Conservation (phyloP, 208 protist species). For the Crithidia sp. region DNA sequence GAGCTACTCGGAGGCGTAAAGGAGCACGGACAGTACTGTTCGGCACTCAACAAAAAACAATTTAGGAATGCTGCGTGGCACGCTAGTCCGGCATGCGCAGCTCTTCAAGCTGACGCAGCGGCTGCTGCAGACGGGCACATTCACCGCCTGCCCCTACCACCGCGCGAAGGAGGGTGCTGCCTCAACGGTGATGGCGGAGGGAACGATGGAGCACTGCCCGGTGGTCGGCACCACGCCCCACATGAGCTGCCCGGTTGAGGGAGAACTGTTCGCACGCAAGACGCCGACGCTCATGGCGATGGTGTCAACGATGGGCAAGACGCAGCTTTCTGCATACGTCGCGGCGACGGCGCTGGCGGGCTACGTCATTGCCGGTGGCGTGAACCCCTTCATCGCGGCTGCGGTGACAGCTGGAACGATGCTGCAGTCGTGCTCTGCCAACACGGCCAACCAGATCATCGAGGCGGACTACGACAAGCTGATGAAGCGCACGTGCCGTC, state of each 20-base stretch:
- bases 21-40: too few species aligned
- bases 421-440: slow-evolving; percentile 86
- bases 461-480: slow-evolving; percentile 80
- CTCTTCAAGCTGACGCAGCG: slow-evolving; percentile 32
- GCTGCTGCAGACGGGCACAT: slow-evolving; percentile 23
- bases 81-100: slow-evolving; percentile 19
- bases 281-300: slow-evolving; percentile 47
- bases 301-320: slow-evolving; percentile 76
- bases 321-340: slow-evolving; percentile 82
- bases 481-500: slow-evolving; percentile 92
- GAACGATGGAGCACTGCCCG: slow-evolving; percentile 54
- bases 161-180: slow-evolving; percentile 16
- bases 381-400: slow-evolving; percentile 48
- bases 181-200: slow-evolving; percentile 26
- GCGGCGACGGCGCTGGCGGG: slow-evolving; percentile 77
- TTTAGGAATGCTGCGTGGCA: slow-evolving; percentile 33
- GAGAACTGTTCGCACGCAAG: slow-evolving; percentile 20
- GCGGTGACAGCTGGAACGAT: slow-evolving; percentile 73
- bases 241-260: slow-evolving; percentile 60
- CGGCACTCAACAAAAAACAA: too few species aligned
- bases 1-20: too few species aligned
- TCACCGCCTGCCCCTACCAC: slow-evolving; percentile 65
- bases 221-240: slow-evolving; percentile 55
- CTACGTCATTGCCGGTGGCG: slow-evolving; percentile 76
- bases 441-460: slow-evolving; percentile 90